Evolutionary conservation across 23 red algal genomes (phyloP).

Genomic region (Cyanidium caldarium): DNA sequence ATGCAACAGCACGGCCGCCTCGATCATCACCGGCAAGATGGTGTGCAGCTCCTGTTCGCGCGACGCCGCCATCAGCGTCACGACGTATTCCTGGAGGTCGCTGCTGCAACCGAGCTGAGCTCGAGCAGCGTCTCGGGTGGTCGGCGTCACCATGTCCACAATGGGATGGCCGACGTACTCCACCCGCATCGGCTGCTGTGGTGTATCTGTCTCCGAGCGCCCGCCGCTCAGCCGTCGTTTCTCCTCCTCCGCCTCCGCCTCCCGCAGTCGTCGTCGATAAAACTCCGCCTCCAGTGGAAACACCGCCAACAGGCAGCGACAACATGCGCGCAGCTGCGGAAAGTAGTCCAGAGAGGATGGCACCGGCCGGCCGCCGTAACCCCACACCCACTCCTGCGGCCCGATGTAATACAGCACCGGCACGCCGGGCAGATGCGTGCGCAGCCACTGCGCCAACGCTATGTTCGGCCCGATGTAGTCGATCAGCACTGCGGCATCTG

Average conservation of each 20-base stretch:
- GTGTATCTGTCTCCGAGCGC: no score
- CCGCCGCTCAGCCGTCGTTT: no score
- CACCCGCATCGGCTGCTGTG: neutral
- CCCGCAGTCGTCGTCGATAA: neutral
- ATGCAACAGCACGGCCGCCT: conserved; percentile 2
- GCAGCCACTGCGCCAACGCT: neutral
- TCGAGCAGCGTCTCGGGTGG: neutral
- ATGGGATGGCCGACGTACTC: conserved; percentile 16
- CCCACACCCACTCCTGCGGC: conserved; percentile 24
- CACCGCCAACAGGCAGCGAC: conserved; percentile 1
- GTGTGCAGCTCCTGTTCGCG: conserved; percentile 6
- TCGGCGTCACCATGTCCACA: neutral
- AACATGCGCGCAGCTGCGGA: neutral
- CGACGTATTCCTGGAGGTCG: neutral
- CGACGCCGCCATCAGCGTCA: conserved; percentile 9
- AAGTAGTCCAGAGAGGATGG: conserved; percentile 2
- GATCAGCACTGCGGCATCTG: conserved; percentile 16
- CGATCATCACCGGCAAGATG: conserved; percentile 1
- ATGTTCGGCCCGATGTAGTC: conserved; percentile 15
- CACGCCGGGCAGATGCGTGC: conserved; percentile 4
- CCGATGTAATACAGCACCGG: conserved; percentile 17
- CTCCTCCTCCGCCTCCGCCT: neutral
- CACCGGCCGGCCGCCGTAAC: neutral
- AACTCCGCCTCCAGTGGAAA: conserved; percentile 16
- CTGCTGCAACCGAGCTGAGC: neutral